phyloP scores from a whole-genome alignment of 1,139 yeast genomes.

The Scheffersomyces quercinus region DNA sequence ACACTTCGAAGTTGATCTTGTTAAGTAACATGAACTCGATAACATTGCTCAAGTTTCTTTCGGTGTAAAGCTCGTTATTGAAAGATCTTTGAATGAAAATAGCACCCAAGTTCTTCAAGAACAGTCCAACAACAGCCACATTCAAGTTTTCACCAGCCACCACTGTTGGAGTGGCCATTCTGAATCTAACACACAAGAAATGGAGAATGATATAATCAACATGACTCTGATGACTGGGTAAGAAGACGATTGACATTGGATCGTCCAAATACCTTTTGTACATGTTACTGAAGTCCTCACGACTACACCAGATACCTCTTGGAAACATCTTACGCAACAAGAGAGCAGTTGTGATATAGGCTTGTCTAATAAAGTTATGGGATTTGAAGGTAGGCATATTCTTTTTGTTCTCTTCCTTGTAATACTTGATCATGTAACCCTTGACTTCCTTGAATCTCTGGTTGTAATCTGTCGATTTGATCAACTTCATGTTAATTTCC shows the following conservation, averaged over 20 bases:
- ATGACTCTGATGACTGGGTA: conserved; percentile 64
- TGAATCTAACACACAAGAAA: conserved; percentile 56
- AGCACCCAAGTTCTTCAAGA: conserved; percentile 47
- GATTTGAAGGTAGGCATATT: conserved; percentile 37
- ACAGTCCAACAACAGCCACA: conserved; percentile 57
- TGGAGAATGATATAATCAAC: conserved; percentile 66
- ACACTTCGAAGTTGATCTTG: conserved; percentile 60
- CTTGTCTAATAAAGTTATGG: conserved; percentile 30
- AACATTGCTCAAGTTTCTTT: conserved; percentile 54
- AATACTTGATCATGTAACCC: conserved; percentile 40
- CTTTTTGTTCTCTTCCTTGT: conserved; percentile 35
- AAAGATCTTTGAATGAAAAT: conserved; percentile 48
- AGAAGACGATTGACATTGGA: conserved; percentile 46
- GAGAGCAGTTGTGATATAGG: conserved; percentile 41
- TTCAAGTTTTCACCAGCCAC: conserved; percentile 72
- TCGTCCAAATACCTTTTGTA: conserved; percentile 34
- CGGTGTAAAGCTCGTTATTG: conserved; percentile 56
- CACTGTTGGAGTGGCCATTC: conserved; percentile 58
- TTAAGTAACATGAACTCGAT: conserved; percentile 53
- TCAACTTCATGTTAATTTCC: conserved; percentile 43
- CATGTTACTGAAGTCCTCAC: conserved; percentile 31
- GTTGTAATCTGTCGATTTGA: conserved; percentile 35
- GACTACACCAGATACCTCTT: conserved; percentile 43
- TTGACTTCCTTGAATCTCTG: conserved; percentile 39
- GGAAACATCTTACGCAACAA: conserved; percentile 43